Base-by-base conservation (phyloP, 2,329 filamentous ascomycete genomes). In the Exophiala mesophila region DNA sequence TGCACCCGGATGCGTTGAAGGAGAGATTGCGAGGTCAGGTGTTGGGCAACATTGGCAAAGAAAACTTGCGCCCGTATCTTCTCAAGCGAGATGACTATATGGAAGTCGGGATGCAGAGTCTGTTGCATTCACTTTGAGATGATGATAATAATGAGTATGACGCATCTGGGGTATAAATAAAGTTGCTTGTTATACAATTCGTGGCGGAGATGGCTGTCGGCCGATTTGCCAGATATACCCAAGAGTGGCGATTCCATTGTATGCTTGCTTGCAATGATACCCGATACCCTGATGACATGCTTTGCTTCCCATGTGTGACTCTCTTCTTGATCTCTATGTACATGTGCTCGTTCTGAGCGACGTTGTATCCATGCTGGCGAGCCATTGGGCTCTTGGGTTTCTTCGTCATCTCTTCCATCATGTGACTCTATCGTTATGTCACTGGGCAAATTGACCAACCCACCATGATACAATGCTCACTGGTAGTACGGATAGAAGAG, bases 31-130 rank as follows among this genome's bases (percentile, higher is more conserved):
- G 63, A 24, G 67, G 53, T 12, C 46, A 55, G 18, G 54, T 53
- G 12, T 54, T 55, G n/a, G 53, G 55, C 6, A 57, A 72, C 68
- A 52, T 54, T 45, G 57, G 41, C 47, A 85, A 81, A 70, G 72
- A 77, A 17, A 83, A 86, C 59, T 82, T 96, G 61, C 83, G 85
- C 67, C 81, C 83, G 2, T 96, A 90, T 74, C 82, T 97, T 46
- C 74, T 86, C 61, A 82, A 79, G 65, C 76, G 90, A 48, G 90
- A 96, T 61, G 90, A 97, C 66, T 83, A 82, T 19, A 78, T 80
- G 47, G 88, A 78, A 51, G 77, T 83, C 16, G 88, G 85, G 1
- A 85, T 96, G 56, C 88, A 94, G 68, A 80, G 83, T 60, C 85
- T 92, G 37, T 69, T 96, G 58, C 82, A 80, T 55, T 74, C 77